Conservation (phyloP, 2,329 filamentous ascomycete species). For the Alternaria novae-zelandiae region DNA sequence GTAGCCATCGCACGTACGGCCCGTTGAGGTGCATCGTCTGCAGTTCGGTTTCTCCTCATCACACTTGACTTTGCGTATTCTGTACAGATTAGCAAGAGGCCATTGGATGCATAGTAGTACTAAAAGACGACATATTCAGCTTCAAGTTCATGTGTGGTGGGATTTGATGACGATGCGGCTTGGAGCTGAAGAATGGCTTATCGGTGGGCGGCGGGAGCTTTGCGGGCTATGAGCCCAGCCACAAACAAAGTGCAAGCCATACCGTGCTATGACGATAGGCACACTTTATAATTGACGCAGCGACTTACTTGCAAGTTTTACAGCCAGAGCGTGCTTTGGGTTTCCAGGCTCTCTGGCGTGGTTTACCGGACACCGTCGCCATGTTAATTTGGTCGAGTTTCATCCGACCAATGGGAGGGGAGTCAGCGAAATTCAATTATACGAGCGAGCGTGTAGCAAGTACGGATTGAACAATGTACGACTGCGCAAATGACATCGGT, state of each 20-base stretch:
- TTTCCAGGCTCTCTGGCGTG: constrained; percentile 24
- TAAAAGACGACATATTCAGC: background rate
- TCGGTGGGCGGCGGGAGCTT: background rate
- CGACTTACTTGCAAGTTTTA: constrained; percentile 28
- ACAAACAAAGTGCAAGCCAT: background rate
- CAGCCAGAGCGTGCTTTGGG: constrained; percentile 22
- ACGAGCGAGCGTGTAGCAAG: background rate
- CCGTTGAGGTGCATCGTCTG: constrained; percentile 39
- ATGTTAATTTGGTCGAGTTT: background rate
- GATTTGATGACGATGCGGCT: background rate
- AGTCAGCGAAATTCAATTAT: background rate
- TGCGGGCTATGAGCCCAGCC: background rate
- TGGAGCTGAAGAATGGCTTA: background rate
- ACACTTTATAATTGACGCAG: background rate
- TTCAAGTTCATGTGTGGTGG: background rate
- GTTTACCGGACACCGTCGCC: constrained; percentile 10
- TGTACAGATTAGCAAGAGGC: constrained; percentile 14
- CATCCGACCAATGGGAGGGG: background rate
- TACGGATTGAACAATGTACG: background rate
- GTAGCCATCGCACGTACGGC: constrained; percentile 44
- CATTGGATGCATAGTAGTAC: background rate
- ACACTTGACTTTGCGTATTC: constrained; percentile 44
- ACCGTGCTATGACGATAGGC: background rate
- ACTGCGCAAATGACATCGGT: constrained; percentile 7
- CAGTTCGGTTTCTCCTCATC: constrained; percentile 43